A percentile compares a stretch with the other conserved stretches of the same genome.
These are phyloP conservation scores for Stemphylium vesicarium DNA, from an alignment of 2,329 filamentous ascomycete species.

Conservation along the genomic window DNA sequence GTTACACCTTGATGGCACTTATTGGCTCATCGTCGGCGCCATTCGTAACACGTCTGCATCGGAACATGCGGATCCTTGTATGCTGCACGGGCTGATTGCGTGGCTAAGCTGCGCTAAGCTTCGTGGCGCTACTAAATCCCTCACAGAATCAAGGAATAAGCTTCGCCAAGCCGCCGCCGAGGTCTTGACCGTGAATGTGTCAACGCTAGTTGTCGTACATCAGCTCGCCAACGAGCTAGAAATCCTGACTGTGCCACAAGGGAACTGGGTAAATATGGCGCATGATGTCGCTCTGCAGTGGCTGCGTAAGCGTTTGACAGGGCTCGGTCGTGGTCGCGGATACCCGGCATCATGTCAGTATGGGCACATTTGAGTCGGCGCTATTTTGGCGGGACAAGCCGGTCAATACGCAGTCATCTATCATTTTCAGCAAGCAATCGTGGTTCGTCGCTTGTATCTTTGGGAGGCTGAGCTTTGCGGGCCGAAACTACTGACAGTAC, in stretches of 20 bases:
- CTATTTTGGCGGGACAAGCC: too few species aligned
- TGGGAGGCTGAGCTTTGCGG: too few species aligned
- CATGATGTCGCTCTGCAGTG: slow-evolving; percentile 22
- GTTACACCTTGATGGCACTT: background rate
- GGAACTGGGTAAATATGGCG: background rate
- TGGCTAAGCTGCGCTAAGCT: slow-evolving; percentile 34
- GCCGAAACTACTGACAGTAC: too few species aligned
- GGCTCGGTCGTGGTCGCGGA: background rate
- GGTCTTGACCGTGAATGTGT: slow-evolving; percentile 36
- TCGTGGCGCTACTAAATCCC: slow-evolving; percentile 34
- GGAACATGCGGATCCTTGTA: slow-evolving; percentile 13
- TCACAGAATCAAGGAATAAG: slow-evolving; percentile 32
- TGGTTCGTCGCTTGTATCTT: too few species aligned
- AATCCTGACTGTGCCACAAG: slow-evolving; percentile 15
- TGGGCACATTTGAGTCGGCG: too few species aligned
- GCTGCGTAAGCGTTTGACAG: slow-evolving; percentile 16
- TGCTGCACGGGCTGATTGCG: slow-evolving; percentile 16
- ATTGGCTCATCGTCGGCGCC: slow-evolving; percentile 14
- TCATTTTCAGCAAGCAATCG: too few species aligned
- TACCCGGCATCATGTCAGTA: background rate
- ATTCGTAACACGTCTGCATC: slow-evolving; percentile 13
- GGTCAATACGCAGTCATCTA: too few species aligned
- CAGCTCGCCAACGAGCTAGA: background rate
- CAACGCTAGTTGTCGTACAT: background rate
- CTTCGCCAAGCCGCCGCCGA: slow-evolving; percentile 31